phyloP scores from a whole-genome alignment of 1,284 basidiomycete genomes.

The Spongispora temasekensis region DNA sequence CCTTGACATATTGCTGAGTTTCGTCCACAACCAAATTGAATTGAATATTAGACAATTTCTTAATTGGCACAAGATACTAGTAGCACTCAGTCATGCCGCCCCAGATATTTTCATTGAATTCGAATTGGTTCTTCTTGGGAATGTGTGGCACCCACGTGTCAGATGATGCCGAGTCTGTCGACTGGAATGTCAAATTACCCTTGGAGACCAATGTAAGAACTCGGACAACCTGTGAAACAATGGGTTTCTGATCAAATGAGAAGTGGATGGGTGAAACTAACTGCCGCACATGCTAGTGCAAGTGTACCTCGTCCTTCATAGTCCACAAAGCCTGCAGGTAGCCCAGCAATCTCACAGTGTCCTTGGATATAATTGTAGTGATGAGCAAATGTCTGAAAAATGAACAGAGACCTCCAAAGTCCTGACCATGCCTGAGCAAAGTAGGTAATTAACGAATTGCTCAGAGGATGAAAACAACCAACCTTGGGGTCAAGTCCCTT shows the following conservation, averaged over 20 bases:
- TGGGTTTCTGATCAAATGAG: too few species aligned
- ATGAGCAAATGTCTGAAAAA: constrained; percentile 1
- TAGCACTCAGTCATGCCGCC: neutral
- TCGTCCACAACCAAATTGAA: neutral
- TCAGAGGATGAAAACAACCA: neutral
- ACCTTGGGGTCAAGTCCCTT: constrained; percentile 1
- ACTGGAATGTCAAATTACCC: neutral
- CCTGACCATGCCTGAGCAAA: constrained; percentile 1
- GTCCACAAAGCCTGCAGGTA: neutral
- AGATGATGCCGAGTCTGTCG: neutral
- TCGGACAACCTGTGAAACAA: neutral
- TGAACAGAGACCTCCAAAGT: constrained; percentile 1
- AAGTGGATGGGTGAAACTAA: neutral
- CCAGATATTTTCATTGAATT: neutral
- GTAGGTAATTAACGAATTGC: neutral
- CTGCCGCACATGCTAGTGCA: neutral
- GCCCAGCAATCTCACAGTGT: neutral
- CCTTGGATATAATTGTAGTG: neutral
- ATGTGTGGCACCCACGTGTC: neutral
- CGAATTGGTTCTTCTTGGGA: neutral
- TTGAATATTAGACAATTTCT: neutral
- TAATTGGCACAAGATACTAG: neutral
- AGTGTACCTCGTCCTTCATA: neutral
- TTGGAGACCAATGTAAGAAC: neutral
- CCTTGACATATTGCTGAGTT: neutral